Percentiles rank a stretch among this genome's conserved stretches.
These are phyloP conservation scores for Phyllosticta citriasiana DNA, from an alignment of 2,329 filamentous ascomycete genomes.

Conservation along the genomic window DNA sequence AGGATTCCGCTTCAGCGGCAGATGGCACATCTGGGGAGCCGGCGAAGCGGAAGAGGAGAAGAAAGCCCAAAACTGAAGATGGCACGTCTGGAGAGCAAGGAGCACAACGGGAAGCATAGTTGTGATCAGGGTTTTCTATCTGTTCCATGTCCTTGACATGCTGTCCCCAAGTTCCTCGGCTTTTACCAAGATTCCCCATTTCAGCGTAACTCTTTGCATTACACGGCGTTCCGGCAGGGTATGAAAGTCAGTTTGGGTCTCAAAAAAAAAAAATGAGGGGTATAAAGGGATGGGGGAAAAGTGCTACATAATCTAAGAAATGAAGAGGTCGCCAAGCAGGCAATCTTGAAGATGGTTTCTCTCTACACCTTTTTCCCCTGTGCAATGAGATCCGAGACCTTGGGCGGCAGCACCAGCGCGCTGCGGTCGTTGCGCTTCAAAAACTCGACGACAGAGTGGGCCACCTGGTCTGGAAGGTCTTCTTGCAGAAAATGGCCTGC, in stretches of 20 bases:
- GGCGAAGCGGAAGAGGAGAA: slow-evolving; percentile 28
- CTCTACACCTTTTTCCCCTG: slow-evolving; percentile 41
- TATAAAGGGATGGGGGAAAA: neutral
- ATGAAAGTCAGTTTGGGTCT: neutral
- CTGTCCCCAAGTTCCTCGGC: neutral
- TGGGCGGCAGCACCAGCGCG: slow-evolving; percentile 77
- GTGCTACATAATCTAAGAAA: neutral
- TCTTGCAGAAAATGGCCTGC: slow-evolving; percentile 97
- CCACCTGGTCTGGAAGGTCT: slow-evolving; percentile 84
- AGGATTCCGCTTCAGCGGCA: slow-evolving; percentile 11
- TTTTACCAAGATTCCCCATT: slow-evolving; percentile 1
- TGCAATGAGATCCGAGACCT: slow-evolving; percentile 52
- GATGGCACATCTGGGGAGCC: slow-evolving; percentile 16
- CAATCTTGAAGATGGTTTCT: neutral
- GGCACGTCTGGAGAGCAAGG: slow-evolving; percentile 8
- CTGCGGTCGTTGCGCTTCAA: slow-evolving; percentile 83
- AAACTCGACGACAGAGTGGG: slow-evolving; percentile 77
- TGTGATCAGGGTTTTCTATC: slow-evolving; percentile 2
- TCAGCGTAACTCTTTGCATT: slow-evolving; percentile 3
- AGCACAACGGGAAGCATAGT: slow-evolving; percentile 1
- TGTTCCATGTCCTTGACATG: neutral
- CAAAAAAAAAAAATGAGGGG: neutral
- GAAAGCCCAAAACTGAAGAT: slow-evolving; percentile 28
- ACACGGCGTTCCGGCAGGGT: slow-evolving; percentile 6
- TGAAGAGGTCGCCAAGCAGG: neutral